phyloP scores from a whole-genome alignment of 106 monocot genomes.

The Apostasia ramifera region DNA sequence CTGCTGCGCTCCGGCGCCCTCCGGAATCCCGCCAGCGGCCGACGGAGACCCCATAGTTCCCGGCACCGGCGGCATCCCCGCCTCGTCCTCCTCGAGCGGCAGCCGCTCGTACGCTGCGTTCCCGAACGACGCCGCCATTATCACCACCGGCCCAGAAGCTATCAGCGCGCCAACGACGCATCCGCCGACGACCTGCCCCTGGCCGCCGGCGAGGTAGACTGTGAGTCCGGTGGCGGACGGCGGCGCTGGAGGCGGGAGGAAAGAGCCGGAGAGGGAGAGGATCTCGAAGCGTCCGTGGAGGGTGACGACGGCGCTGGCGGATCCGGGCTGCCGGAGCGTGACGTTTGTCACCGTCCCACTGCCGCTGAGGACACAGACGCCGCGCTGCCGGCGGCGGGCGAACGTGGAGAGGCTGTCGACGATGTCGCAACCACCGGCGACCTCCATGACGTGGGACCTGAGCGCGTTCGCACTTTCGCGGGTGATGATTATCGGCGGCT shows the following conservation, averaged over 20 bases:
- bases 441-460: slow-evolving; percentile 54
- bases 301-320: slow-evolving; percentile 34
- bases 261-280: slow-evolving; percentile 49
- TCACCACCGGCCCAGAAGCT: slow-evolving; percentile 45
- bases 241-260: slow-evolving; percentile 59
- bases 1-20: slow-evolving; percentile 7
- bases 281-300: slow-evolving; percentile 67
- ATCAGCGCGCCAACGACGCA: slow-evolving; percentile 41
- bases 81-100: slow-evolving; percentile 52
- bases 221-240: slow-evolving; percentile 46
- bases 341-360: slow-evolving; percentile 55
- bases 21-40: slow-evolving; percentile 12
- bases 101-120: slow-evolving; percentile 63
- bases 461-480: slow-evolving; percentile 66
- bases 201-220: slow-evolving; percentile 48
- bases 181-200: slow-evolving; percentile 70
- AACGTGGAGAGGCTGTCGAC: slow-evolving; percentile 45
- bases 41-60: slow-evolving; percentile 12
- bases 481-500: slow-evolving; percentile 62
- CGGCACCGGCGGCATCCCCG: slow-evolving; percentile 1
- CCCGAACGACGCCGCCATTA: slow-evolving; percentile 61
- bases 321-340: slow-evolving; percentile 49
- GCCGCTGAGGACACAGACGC: slow-evolving; percentile 53
- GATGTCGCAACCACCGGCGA: slow-evolving; percentile 49
- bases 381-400: slow-evolving; percentile 51